Base-by-base conservation (phyloP, 2,329 filamentous ascomycete species). In the Sporothrix euskadiensis region DNA sequence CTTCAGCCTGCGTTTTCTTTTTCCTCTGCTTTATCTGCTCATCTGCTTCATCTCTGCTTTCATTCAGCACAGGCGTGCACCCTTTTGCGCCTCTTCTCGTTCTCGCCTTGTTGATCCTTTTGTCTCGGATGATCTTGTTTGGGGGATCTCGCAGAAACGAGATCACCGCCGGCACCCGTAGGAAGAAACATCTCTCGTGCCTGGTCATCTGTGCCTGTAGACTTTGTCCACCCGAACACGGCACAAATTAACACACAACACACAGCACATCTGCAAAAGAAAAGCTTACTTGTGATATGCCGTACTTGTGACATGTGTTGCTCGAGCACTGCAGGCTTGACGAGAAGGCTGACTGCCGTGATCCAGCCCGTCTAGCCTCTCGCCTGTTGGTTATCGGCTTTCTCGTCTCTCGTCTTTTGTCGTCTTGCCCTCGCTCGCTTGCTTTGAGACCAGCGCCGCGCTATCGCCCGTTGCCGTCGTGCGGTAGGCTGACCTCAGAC, bases 61-160 rank as follows among this genome's bases (percentile, higher is more conserved):
- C 26, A 49, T 52, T 47, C 66, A 69, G 41, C 26, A 6, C 47
- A 19, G 12, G 12, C n/a, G 3, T 41, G 10, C 47, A 26, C 47
- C 32, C 66, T 44, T 14, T 14, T 56, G 19, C 30, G 66, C 66
- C 44, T 68, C 30, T 49, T 35, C 44, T 49, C 44, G 65, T 49
- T 35, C 44, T 49, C 44, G 65, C 65, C 65, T 65, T 68, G 44
- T 52, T 68, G 65, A 52, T 41, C 66, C 32, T 22, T 16, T 70
- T 57, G 68, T 70, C 68, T 70, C 52, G 68, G 68, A 70, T 59
- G 68, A 70, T 70, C 68, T 44, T 22, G 65, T 69, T 39, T 56
- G 30, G 39, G 44, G 66, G 66, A 69, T 39, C 66, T 35, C 12
- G 49, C 68, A 70, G 68, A 70, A 44, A 70, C 52, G 14, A 59